Base-by-base conservation (phyloP, 2,329 filamentous ascomycete genomes). In the Aspergillus neotritici region DNA sequence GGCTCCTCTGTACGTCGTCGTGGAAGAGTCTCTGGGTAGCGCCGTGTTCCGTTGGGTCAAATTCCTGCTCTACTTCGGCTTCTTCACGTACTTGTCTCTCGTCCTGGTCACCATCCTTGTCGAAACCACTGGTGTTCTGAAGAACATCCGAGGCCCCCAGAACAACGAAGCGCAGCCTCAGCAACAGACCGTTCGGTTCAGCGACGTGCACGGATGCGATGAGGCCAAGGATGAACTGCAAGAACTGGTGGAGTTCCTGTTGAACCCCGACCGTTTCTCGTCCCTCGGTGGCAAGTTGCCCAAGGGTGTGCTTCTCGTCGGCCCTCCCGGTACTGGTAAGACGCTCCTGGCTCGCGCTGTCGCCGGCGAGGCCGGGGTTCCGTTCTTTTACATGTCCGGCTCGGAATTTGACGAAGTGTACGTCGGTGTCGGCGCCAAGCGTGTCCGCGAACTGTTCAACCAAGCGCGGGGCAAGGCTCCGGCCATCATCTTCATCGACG, bases 381-480 rank as follows among this genome's bases (percentile, higher is more conserved):
- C 93, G 1, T 98, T 98, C 77, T 98, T 97, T 77, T 98, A 96
- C 77, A 97, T 98, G 91, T 98, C 93, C 61, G 93, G 93, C 39
- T 94, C 88, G 46, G 93, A 98, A 66, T 98, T 98, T 62, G 93
- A 98, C 61, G 93, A 98, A 68, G 85, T 98, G 40, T 98, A 96
- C 61, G 94, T 98, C 30, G 93, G 93, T 62, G 93, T 98, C 41
- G 89, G 90, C 62, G 89, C 89, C 35, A 95, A 98, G 75, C 86
- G 93, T 60, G 91, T 98, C 37, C 87, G 93, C 46, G 93, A 96
- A 50, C 78, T 95, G n/a, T 94, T 95, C 65, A 71, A 76, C 35
- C 82, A 86, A 43, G 91, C 91, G 52, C 87, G 89, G 54, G 67
- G 76, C 51, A 96, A 97, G 71, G 83, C 89, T 3, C 91, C 91